Evolutionary conservation across 495 filamentous ascomycete species (phyloP), one percentile per base, ranked within the genome.

Genomic region (Talaromyces proteolyticus): DNA sequence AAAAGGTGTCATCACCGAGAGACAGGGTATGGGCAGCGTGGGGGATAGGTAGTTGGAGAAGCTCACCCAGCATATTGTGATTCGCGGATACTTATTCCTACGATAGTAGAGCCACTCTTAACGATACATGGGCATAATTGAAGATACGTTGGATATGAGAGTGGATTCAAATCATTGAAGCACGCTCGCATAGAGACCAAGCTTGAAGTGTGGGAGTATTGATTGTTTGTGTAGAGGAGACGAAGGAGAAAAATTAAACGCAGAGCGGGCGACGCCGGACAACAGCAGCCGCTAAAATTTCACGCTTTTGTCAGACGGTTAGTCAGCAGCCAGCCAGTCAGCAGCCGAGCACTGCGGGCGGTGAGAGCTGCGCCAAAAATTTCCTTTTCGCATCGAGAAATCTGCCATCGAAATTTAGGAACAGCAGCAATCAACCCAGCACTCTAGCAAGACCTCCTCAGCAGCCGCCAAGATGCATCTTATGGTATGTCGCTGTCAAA

Each of bases 381-480:
- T 64, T 57, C 29, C 8, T 34, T 14, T 34, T 2, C 2, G 2
- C 8, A 10, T 34, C 40, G 5, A 42, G 8, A 2, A 16, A 11
- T n/a, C n/a, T n/a, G n/a, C n/a, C n/a, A n/a, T n/a, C n/a, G n/a
- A n/a, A n/a, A n/a, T n/a, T n/a, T n/a, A n/a, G n/a, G n/a, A n/a
- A n/a, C n/a, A n/a, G 29, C 29, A 34, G 29, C 29, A 34, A 14
- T 34, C 14, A 8, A 10, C 14, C 29, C 4, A 34, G 29, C 29
- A 8, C 8, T 8, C 25, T 6, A 4, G 4, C 14, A 4, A 34
- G 8, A 34, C 14, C 29, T 14, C 14, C 8, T 10, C 29, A 34
- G 37, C 19, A 38, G 6, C 24, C 18, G 24, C 16, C 47, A 76
- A 65, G 44, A 78, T 78, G 75, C 75, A 78, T 78, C 74, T 78